Evolutionary conservation across 306 rosid genomes (phyloP), one percentile per base, ranked within the genome.

Genomic region (Oemleria cerasiformis): DNA sequence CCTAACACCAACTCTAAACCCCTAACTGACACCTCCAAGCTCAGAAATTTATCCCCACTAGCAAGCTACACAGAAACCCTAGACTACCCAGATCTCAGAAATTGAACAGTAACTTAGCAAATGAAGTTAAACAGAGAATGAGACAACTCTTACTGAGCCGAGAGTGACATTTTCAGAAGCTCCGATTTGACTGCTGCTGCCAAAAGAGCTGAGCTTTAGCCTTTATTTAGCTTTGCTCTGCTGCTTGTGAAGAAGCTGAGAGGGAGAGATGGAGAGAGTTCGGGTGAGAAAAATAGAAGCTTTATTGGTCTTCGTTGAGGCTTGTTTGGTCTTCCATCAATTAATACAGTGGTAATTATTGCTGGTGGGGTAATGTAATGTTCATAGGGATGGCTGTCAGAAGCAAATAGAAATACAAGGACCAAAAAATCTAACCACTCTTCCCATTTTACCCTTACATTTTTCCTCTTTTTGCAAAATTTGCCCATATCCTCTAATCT

Each of bases 1-100:
- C 53, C 34, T 60, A 60, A 73, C 62, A 75, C 30, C 64, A 57
- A 55, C 68, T 41, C 63, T 15, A 25, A 80, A 70, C 20, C 73
- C 72, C 77, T 5, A 74, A 64, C 50, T 50, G 15, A n/a, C 55
- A 55, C 58, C 65, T 53, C 75, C 76, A 73, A 73, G 73, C 44
- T 44, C 53, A 15, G 16, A 68, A 17, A 41, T 19, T n/a, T 47
- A 66, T 61, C 11, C 4, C 3, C 47, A 64, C 21, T 48, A 17
- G 7, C 39, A 79, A 60, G 65, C 80, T 38, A n/a, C 67, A 49
- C 65, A 8, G 50, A 72, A 77, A 81, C 83, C 90, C 92, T 86
- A 81, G 80, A 67, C 45, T 54, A 3, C 66, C 68, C 88, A 79
- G 88, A 86, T 86, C 91, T 79, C 80, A 71, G 42, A 80, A 23